phyloP scores from a whole-genome alignment of 1,284 basidiomycete genomes.

The Cystobasidium sp. region DNA sequence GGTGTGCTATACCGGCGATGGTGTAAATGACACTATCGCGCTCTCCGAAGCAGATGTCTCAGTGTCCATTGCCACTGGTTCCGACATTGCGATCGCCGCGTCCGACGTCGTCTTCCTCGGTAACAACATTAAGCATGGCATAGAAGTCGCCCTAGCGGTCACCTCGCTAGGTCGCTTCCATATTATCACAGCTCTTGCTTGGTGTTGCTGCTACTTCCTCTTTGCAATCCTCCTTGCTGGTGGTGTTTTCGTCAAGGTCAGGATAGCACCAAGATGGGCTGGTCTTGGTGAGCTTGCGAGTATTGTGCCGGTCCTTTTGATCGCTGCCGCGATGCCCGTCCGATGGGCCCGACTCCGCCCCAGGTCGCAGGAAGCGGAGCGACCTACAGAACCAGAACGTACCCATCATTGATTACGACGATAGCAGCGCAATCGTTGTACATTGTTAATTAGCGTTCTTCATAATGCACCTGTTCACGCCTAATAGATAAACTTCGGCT shows the following conservation, averaged over 20 bases:
- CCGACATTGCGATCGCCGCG: constrained; percentile 16
- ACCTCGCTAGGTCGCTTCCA: background rate
- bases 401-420: too few relatives aligned
- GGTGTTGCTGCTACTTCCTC: constrained; percentile 21
- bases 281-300: constrained; percentile 25
- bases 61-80: constrained; percentile 14
- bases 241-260: constrained; percentile 23
- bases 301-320: constrained; percentile 17
- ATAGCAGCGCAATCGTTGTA: too few relatives aligned
- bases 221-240: constrained; percentile 19
- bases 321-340: too few relatives aligned
- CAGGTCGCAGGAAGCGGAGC: too few relatives aligned
- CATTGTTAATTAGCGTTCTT: too few relatives aligned
- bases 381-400: too few relatives aligned
- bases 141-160: constrained; percentile 1
- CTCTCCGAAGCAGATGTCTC: constrained; percentile 28
- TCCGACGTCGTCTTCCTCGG: constrained; percentile 18
- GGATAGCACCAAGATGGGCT: constrained; percentile 18
- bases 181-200: background rate
- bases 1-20: constrained; percentile 26
- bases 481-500: too few relatives aligned
- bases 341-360: too few relatives aligned
- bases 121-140: background rate
- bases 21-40: constrained; percentile 26
- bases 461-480: too few relatives aligned